phyloP scores from a whole-genome alignment of 371 early-diverging fungal genomes.

The Haplosporangium sp. region DNA sequence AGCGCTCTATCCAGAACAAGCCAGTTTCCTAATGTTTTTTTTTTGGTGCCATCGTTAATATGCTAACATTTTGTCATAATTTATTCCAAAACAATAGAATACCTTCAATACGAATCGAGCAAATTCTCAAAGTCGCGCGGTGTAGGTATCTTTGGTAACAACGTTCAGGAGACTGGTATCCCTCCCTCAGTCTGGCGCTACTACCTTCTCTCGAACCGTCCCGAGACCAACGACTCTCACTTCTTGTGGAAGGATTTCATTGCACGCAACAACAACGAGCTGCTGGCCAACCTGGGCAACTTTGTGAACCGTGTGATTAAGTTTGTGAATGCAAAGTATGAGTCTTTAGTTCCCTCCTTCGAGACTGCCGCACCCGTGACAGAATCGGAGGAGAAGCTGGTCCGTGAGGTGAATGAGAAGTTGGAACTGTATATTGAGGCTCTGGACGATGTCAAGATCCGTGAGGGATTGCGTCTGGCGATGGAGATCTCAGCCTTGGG shows the following conservation, averaged over 20 bases:
- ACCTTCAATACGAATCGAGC: constrained; percentile 97
- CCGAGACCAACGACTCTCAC: constrained; percentile 97
- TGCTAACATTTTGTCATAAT: constrained; percentile 2
- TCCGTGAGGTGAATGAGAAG: constrained; percentile 86
- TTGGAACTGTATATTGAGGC: constrained; percentile 81
- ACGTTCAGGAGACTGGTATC: constrained; percentile 93
- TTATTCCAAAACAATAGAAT: constrained; percentile 72
- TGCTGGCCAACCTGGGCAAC: constrained; percentile 99
- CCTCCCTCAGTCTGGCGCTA: constrained; percentile 98
- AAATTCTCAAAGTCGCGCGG: constrained; percentile 99
- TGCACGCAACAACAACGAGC: constrained; percentile 94
- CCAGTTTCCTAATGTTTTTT: background rate
- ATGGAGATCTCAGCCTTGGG: constrained; percentile 97
- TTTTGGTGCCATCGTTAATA: background rate
- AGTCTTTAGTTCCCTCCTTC: constrained; percentile 77
- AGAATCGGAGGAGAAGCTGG: constrained; percentile 72
- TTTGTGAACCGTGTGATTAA: constrained; percentile 98
- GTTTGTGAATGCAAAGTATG: constrained; percentile 91
- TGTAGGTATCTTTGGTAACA: constrained; percentile 99
- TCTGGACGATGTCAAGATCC: constrained; percentile 90
- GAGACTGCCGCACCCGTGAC: constrained; percentile 62
- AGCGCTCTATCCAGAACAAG: constrained; percentile 1
- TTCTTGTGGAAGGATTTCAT: constrained; percentile 98
- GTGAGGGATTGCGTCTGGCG: constrained; percentile 84
- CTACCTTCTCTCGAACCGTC: constrained; percentile 96